phyloP scores from a whole-genome alignment of 2,329 filamentous ascomycete genomes.

The Elsinoe perseae region DNA sequence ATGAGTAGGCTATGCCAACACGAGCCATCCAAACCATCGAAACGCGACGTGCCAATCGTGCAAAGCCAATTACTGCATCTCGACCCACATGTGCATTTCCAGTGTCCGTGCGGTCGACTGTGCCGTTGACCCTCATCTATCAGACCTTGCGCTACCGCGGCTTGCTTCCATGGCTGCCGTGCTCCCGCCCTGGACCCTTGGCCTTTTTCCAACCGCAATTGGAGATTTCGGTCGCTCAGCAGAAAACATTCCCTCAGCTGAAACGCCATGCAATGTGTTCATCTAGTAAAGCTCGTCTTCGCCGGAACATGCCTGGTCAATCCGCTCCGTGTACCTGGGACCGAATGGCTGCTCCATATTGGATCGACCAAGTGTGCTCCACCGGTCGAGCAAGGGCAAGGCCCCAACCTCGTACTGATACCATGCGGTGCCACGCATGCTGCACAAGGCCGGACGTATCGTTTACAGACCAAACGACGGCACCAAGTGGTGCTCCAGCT shows the following conservation, averaged over 20 bases:
- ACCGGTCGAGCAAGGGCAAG: constrained; percentile 9
- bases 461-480: constrained; percentile 3
- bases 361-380: not conserved
- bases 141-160: constrained; percentile 10
- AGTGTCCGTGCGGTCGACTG: constrained; percentile 1
- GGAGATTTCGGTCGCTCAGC: constrained; percentile 1
- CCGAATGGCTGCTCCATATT: not conserved
- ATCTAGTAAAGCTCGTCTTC: not conserved
- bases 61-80: constrained; percentile 12
- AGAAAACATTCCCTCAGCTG: not conserved
- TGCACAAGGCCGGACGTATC: constrained; percentile 3
- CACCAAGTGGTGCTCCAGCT: not conserved
- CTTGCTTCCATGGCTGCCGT: constrained; percentile 6
- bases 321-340: constrained; percentile 1
- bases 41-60: constrained; percentile 5
- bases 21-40: constrained; percentile 4
- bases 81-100: not conserved
- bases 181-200: constrained; percentile 10
- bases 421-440: constrained; percentile 7
- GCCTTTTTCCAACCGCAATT: not conserved
- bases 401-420: not conserved
- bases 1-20: not conserved
- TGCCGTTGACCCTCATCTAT: constrained; percentile 13
- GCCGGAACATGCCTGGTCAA: not conserved
- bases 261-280: constrained; percentile 8